Conservation (phyloP, 768 basidiomycete genomes). For the Leccinum boreale region DNA sequence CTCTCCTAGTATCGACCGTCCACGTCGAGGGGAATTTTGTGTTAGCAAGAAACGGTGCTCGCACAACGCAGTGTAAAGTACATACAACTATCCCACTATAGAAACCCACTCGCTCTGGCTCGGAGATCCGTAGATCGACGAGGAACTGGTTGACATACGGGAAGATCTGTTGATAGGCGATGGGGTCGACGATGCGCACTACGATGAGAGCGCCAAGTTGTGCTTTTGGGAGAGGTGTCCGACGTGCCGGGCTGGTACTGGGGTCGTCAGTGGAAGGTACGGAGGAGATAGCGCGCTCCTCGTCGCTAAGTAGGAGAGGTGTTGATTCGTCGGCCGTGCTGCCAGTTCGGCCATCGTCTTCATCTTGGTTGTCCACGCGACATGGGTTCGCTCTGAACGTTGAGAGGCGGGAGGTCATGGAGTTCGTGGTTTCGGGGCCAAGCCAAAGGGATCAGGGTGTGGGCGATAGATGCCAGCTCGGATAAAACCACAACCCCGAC, state of each 20-base stretch:
- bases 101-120: constrained; percentile 56
- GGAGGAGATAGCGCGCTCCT: constrained; percentile 6
- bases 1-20: constrained; percentile 47
- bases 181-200: constrained; percentile 54
- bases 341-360: neutral
- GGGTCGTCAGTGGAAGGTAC: too few species aligned
- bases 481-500: neutral
- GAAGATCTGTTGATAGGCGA: constrained; percentile 58
- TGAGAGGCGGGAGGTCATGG: neutral
- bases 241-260: neutral
- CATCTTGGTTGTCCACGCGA: neutral
- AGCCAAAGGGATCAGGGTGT: neutral
- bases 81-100: constrained; percentile 62
- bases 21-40: neutral
- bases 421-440: neutral
- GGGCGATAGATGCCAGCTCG: neutral
- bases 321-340: constrained; percentile 11
- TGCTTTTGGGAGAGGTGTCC: constrained; percentile 39
- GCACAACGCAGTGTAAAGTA: neutral
- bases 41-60: neutral
- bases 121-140: constrained; percentile 46
- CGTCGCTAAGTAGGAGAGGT: constrained; percentile 6
- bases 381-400: neutral
- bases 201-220: constrained; percentile 40
- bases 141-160: constrained; percentile 71